Percentiles rank a stretch among this genome's conserved stretches.
Evolutionary conservation across 345 rosid genomes (phyloP).

Genomic region (Excoecaria cochinchinensis): DNA sequence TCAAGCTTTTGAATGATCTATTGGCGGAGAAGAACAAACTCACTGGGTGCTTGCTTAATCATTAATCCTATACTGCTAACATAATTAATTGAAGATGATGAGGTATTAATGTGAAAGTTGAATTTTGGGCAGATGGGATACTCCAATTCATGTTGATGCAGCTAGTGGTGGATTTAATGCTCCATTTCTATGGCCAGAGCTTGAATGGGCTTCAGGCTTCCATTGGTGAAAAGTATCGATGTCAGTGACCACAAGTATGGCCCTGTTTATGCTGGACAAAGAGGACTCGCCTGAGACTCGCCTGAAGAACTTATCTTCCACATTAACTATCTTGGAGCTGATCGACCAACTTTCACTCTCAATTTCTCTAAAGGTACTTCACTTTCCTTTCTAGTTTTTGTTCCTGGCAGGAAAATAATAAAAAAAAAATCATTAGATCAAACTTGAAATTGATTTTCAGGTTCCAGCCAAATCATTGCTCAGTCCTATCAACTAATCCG

Average conservation of each 20-base stretch:
- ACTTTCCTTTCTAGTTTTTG: too few relatives aligned
- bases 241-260: constrained; percentile 95
- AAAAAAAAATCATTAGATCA: not conserved
- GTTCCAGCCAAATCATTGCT: constrained; percentile 84
- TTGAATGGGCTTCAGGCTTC: constrained; percentile 92
- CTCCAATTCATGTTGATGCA: constrained; percentile 93
- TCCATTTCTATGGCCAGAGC: constrained; percentile 87
- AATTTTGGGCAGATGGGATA: constrained; percentile 63
- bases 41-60: constrained; percentile 52
- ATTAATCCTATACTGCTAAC: not conserved
- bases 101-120: not conserved
- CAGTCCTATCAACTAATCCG: constrained; percentile 92
- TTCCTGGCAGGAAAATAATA: too few relatives aligned
- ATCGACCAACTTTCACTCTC: constrained; percentile 95
- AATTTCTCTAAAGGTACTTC: constrained; percentile 79
- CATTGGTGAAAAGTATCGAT: constrained; percentile 83
- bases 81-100: too few relatives aligned
- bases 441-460: constrained; percentile 26
- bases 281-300: constrained; percentile 91
- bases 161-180: constrained; percentile 97
- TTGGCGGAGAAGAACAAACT: constrained; percentile 60
- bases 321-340: constrained; percentile 88
- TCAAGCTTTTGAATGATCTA: constrained; percentile 76
- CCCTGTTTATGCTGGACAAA: constrained; percentile 81
- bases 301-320: constrained; percentile 97